These are phyloP conservation scores for Hyaloscypha bicolor DNA, from an alignment of 495 filamentous ascomycete species.

Conservation along the genomic window DNA sequence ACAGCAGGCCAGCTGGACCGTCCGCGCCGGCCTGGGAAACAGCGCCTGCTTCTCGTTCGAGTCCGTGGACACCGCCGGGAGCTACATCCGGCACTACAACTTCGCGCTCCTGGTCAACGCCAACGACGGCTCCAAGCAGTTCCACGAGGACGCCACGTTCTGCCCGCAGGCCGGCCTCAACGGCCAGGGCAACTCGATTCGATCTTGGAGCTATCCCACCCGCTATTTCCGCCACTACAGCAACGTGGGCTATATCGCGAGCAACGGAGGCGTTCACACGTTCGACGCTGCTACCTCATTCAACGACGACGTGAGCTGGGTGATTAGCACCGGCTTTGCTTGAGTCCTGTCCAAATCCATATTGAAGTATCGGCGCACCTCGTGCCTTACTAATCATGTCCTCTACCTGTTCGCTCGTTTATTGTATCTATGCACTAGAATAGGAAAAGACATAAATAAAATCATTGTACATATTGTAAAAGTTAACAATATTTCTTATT, in stretches of 20 bases:
- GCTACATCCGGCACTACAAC: constrained; percentile 54
- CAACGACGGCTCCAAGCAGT: constrained; percentile 53
- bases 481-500: too few species aligned
- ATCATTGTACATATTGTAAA: too few species aligned
- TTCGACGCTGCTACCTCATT: constrained; percentile 51
- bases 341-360: constrained; percentile 23
- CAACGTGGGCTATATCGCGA: constrained; percentile 49
- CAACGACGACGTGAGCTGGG: constrained; percentile 54
- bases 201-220: constrained; percentile 59
- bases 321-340: constrained; percentile 47
- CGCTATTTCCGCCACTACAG: constrained; percentile 55
- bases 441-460: too few species aligned
- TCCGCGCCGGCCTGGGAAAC: constrained; percentile 53
- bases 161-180: constrained; percentile 50
- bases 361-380: too few species aligned
- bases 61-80: constrained; percentile 55
- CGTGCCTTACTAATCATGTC: too few species aligned
- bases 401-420: too few species aligned
- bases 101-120: constrained; percentile 49
- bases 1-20: constrained; percentile 55
- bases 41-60: constrained; percentile 59
- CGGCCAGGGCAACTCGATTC: constrained; percentile 49
- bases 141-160: constrained; percentile 58
- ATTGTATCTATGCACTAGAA: too few species aligned
- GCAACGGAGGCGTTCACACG: constrained; percentile 52